Base-by-base conservation (phyloP, 2,329 filamentous ascomycete species). In the Aspergillus texensis region DNA sequence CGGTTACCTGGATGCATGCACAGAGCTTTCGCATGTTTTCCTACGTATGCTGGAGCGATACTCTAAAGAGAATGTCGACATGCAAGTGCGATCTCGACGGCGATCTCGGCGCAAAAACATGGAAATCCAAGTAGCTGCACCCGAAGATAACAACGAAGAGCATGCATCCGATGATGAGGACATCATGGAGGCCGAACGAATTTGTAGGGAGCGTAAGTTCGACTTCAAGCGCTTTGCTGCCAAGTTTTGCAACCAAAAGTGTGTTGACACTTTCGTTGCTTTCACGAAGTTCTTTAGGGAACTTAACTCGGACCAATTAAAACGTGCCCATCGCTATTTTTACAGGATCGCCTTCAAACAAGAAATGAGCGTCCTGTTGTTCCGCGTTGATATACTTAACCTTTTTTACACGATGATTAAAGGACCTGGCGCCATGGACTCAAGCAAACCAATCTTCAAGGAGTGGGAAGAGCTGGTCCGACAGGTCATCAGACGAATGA, bases 271-370 rank as follows among this genome's bases (percentile, higher is more conserved):
- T 0, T 99, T 97, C 74, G 85, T 96, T 34, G 83, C 87, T 3
- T 93, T 97, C 67, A 88, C 89, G 0, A 86, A 85, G 54, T 94
- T 89, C 78, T 97, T 96, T 78, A 85, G 84, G 46, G 95, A 99
- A 67, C 84, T 99, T 12, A 86, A 88, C 58, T 83, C 88, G 2
- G 84, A 88, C 43, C 95, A 99, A 75, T 82, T 98, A 43, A 98
- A 98, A 80, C 89, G 95, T 6, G 90, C 90, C 14, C 95, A 98
- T 79, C 90, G 95, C 8, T 99, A 94, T 77, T 94, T 99, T 73
- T 96, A 98, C 73, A 90, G 94, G 0, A 85, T 96, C 12, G 93
- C 93, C 0, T 98, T 98, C 83, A 99, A 98, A 79, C 91, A 96
- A 77, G 92, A 97, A 54, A 89, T 95, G 81, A 89, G 89, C 62